Evolutionary conservation across 2,329 filamentous ascomycete genomes (phyloP), one percentile per base, ranked within the genome.

Genomic region (Ophiosphaerella herpotricha): DNA sequence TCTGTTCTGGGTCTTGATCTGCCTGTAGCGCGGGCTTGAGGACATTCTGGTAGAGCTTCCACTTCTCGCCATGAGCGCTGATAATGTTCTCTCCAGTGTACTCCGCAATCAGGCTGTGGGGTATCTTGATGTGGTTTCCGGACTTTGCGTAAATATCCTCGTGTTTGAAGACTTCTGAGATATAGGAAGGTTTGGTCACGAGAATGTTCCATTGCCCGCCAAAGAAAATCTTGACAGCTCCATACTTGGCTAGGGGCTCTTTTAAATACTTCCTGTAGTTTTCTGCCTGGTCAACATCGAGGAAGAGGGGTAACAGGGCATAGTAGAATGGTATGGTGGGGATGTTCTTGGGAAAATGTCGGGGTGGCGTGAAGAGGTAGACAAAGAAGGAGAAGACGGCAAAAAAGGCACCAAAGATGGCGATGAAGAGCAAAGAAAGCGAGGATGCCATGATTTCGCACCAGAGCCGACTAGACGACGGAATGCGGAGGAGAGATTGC

Each of bases 201-300:
- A 81, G 63, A 3, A 81, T 66, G 39, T 78, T 80, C 79, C 79
- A 81, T 35, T 72, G 73, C 0, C 75, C 77, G 1, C 74, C 78
- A 31, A 80, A 80, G 66, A 78, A 81, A 24, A 81, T 64, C 48
- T 78, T 75, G 14, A 80, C 78, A 1, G 78, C 78, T 4, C 79
- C 75, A 39, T 75, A 70, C n/a, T 63, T 64, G 8, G 64, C 63
- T 5, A 77, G 60, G 2, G 74, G 75, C 44, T 65, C 57, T 33
- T 74, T 67, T 37, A 78, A 68, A 55, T 77, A 76, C 43, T 60
- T 50, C 11, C 55, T 60, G 55, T 75, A 78, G 5, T 75, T 68
- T 13, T 77, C 69, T 4, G 71, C 67, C 58, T 79, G 76, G 48
- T 78, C 77, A 16, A 76, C 71, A 41, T 78, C 74, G 37, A 63